Evolutionary conservation across 345 rosid species (phyloP).

Genomic region (Gossypium rotundifolium): DNA sequence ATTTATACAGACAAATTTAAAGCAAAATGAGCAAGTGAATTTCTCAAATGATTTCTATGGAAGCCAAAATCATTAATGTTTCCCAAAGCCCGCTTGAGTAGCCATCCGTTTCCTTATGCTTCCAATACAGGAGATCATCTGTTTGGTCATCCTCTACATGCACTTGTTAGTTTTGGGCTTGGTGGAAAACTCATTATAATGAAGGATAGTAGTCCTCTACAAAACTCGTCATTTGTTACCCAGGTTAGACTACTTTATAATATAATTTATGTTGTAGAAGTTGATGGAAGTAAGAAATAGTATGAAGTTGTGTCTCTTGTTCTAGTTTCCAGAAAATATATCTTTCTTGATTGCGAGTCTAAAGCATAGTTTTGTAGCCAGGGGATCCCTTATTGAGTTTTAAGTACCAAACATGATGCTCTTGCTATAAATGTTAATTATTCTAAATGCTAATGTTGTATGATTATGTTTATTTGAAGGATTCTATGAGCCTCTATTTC

Average conservation of each 20-base stretch:
- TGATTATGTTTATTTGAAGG: too few relatives aligned
- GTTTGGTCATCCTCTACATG: conserved; percentile 96
- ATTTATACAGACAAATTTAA: conserved; percentile 36
- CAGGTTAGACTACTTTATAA: conserved; percentile 2
- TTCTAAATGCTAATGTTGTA: too few relatives aligned
- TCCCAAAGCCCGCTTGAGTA: conserved; percentile 43
- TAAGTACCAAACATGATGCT: too few relatives aligned
- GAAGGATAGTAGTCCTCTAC: conserved; percentile 44
- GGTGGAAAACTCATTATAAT: conserved; percentile 86
- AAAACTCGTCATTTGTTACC: conserved; percentile 20
- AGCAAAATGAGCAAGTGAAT: conserved; percentile 43
- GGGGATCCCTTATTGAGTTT: too few relatives aligned
- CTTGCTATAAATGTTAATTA: too few relatives aligned
- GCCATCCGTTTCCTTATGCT: conserved; percentile 54
- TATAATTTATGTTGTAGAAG: neutral
- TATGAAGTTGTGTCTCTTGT: neutral
- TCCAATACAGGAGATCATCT: conserved; percentile 54
- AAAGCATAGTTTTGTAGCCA: too few relatives aligned
- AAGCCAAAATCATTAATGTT: conserved; percentile 33
- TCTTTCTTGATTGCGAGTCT: too few relatives aligned
- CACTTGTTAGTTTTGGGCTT: conserved; percentile 85
- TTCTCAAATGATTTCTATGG: conserved; percentile 45
- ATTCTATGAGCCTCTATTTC: conserved; percentile 45
- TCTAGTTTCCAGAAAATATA: conserved; percentile 9
- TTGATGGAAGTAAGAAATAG: neutral